phyloP scores from a whole-genome alignment of 1,284 basidiomycete species.

The Bondarzewia mesenterica region DNA sequence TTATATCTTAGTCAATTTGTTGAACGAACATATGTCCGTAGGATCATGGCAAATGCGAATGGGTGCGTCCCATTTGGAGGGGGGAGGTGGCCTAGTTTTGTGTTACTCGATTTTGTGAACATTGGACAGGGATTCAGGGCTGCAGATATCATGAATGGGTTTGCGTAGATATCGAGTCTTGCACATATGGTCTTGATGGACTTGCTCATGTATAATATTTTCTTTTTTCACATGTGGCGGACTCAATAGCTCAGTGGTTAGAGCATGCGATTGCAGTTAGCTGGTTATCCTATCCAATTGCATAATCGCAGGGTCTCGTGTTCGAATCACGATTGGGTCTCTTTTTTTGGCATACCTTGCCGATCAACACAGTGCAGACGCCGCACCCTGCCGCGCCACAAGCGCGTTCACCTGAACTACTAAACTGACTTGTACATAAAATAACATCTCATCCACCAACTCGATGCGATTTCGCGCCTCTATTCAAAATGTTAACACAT shows the following conservation, averaged over 20 bases:
- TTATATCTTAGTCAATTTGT: not conserved
- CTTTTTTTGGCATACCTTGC: too few relatives aligned
- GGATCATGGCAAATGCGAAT: slow-evolving; percentile 37
- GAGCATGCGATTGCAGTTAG: slow-evolving; percentile 1
- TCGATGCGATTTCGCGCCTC: slow-evolving; percentile 65
- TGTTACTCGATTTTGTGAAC: slow-evolving; percentile 41
- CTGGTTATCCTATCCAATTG: too few relatives aligned
- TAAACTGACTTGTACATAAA: too few relatives aligned
- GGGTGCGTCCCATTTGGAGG: slow-evolving; percentile 34
- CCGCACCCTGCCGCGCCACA: too few relatives aligned
- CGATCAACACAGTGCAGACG: too few relatives aligned
- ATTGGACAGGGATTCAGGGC: slow-evolving; percentile 33
- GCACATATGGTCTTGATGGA: not conserved
- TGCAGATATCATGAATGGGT: slow-evolving; percentile 36
- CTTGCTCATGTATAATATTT: not conserved
- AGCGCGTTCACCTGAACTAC: too few relatives aligned
- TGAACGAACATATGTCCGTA: slow-evolving; percentile 11
- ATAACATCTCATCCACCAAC: too few relatives aligned
- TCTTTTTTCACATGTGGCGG: not conserved
- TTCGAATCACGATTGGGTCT: not conserved
- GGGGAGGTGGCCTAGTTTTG: slow-evolving; percentile 38
- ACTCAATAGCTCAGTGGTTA: slow-evolving; percentile 1
- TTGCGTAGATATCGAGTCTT: slow-evolving; percentile 10
- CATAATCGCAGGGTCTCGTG: not conserved
- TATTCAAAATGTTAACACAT: slow-evolving; percentile 49